Conservation (phyloP, 495 filamentous ascomycete genomes). For the Gamarada debralockiae region DNA sequence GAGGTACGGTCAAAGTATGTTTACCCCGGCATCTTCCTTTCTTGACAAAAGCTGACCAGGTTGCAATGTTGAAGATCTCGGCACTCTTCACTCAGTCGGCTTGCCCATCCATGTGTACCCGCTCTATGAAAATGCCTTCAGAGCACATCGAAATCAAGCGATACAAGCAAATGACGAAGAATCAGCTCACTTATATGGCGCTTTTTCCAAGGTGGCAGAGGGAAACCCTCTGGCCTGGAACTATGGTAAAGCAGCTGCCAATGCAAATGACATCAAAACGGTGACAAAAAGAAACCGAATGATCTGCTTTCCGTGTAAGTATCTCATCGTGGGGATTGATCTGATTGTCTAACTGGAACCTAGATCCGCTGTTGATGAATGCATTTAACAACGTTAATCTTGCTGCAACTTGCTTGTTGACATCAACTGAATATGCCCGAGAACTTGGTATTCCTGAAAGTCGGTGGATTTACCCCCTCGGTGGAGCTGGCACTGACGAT, state of each 20-base stretch:
- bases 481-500: constrained; percentile 49
- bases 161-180: constrained; percentile 44
- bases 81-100: constrained; percentile 42
- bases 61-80: constrained; percentile 27
- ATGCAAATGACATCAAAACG: constrained; percentile 35
- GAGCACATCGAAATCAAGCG: constrained; percentile 44
- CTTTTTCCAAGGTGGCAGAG: constrained; percentile 44
- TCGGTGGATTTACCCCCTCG: constrained; percentile 53
- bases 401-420: constrained; percentile 48
- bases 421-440: constrained; percentile 41
- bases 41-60: background rate
- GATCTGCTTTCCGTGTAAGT: constrained; percentile 49
- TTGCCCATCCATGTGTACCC: constrained; percentile 53
- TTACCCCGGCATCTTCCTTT: background rate
- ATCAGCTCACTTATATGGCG: constrained; percentile 43
- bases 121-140: constrained; percentile 48
- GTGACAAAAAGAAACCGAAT: constrained; percentile 47
- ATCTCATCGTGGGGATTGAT: background rate
- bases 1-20: constrained; percentile 32
- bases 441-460: constrained; percentile 44
- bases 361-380: constrained; percentile 60
- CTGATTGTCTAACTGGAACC: background rate
- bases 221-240: constrained; percentile 43
- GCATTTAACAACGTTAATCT: constrained; percentile 58
- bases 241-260: constrained; percentile 35